Evolutionary conservation across 495 filamentous ascomycete genomes (phyloP).

Genomic region (Hyphodiscus hymeniophilus): DNA sequence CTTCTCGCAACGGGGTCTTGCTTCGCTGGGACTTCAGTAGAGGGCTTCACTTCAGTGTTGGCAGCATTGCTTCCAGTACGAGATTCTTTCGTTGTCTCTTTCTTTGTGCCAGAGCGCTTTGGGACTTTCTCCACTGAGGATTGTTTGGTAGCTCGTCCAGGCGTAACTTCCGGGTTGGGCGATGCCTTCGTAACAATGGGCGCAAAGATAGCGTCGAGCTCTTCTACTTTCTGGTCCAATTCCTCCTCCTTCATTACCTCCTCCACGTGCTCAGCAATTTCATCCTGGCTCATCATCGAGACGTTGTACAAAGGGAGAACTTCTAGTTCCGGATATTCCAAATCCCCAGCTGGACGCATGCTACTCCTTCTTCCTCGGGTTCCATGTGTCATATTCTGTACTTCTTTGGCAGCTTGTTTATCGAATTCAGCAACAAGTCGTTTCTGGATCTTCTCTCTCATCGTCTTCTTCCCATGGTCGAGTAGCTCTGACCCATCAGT

Average conservation of each 20-base stretch:
- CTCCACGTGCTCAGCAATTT: slow-evolving; percentile 1
- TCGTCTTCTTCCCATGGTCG: slow-evolving; percentile 4
- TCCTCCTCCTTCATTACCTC: neutral
- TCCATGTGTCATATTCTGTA: neutral
- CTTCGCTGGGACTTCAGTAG: no score
- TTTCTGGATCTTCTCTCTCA: neutral
- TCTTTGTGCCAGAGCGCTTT: neutral
- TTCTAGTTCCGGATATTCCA: slow-evolving; percentile 22
- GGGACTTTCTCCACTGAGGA: neutral
- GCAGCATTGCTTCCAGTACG: neutral
- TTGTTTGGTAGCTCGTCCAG: neutral
- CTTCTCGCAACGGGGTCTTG: no score
- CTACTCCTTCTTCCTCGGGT: slow-evolving; percentile 15
- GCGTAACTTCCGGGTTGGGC: neutral
- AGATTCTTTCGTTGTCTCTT: neutral
- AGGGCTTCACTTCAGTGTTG: neutral
- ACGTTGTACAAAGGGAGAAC: slow-evolving; percentile 3
- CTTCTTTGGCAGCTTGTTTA: neutral
- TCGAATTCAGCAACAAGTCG: neutral
- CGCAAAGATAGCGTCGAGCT: neutral
- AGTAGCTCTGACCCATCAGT: neutral
- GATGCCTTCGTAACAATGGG: neutral
- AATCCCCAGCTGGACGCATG: slow-evolving; percentile 2
- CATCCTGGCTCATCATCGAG: neutral
- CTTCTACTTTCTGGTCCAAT: neutral